These are phyloP conservation scores for Phytophthora aleatoria DNA, from an alignment of 352 stramenopile species.

Conservation along the genomic window DNA sequence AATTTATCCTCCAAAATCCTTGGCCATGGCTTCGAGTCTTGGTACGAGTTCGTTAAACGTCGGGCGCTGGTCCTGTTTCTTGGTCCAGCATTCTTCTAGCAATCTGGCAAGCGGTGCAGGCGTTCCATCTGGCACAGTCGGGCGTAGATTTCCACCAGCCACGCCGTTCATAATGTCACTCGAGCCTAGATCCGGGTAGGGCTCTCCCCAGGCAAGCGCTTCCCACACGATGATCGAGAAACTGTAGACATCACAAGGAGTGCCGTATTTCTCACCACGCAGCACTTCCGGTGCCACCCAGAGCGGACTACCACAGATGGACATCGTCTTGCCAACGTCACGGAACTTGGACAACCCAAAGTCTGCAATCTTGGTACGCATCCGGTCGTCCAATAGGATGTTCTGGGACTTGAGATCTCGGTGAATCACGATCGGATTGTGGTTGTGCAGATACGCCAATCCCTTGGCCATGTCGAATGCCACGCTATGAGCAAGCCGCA, in stretches of 20 bases:
- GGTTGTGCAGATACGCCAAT: conserved; percentile 97
- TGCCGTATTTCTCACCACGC: conserved; percentile 82
- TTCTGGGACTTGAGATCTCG: conserved; percentile 87
- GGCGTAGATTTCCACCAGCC: conserved; percentile 70
- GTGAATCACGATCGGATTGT: conserved; percentile 98
- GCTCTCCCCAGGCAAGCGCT: conserved; percentile 76
- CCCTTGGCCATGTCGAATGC: conserved; percentile 92
- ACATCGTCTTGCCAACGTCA: conserved; percentile 88
- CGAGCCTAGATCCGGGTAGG: conserved; percentile 78
- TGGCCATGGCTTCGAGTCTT: conserved; percentile 78
- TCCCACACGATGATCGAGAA: conserved; percentile 93
- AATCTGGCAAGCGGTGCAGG: conserved; percentile 54
- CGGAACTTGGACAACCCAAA: conserved; percentile 87
- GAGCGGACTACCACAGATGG: conserved; percentile 80
- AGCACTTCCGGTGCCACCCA: conserved; percentile 86
- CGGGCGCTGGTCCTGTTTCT: conserved; percentile 80
- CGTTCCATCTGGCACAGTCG: conserved; percentile 73
- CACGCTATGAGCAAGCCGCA: conserved; percentile 78
- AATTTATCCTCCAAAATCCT: conserved; percentile 59
- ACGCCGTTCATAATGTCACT: conserved; percentile 90
- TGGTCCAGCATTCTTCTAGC: conserved; percentile 85
- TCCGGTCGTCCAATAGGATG: conserved; percentile 81
- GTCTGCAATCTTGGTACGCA: conserved; percentile 86
- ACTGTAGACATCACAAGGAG: conserved; percentile 83
- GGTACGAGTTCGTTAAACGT: conserved; percentile 86